Evolutionary conservation across 495 filamentous ascomycete species (phyloP), one percentile per base, ranked within the genome.

Genomic region (Poronia punctata): DNA sequence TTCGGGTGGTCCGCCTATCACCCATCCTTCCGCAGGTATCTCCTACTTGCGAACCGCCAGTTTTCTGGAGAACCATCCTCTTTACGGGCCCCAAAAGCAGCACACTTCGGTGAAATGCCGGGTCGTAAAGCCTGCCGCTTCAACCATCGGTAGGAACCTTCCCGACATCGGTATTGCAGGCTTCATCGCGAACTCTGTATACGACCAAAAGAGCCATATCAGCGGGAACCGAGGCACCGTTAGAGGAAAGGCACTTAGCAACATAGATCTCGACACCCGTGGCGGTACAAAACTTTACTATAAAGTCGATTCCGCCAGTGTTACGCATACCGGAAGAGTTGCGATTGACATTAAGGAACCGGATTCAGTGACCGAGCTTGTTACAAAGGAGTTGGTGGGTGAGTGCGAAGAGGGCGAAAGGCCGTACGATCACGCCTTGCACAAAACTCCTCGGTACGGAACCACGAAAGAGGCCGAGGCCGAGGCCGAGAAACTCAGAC

Each of bases 1-100:
- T n/a, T 55, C 65, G 9, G 51, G 54, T 5, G 83, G 85, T 2
- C 84, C 88, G 3, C 86, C 84, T 1, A 74, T 74, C 38, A 97
- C 90, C 7, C 92, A 99, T 62, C 92, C 93, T 1, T 92, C 88
- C 2, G 93, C 82, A 2, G 92, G 92, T 45, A 65, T 97, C 12
- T 83, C 85, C 25, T 96, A 97, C 64, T 69, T 82, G 20, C 80
- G 88, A 40, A 83, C 85, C 11, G 61, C 73, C 23, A 70, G 80
- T 16, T 72, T 80, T 54, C 57, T 84, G 29, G 69, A 77, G 35
- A 93, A 95, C 58, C 88, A 96, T 54, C 83, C 92, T 0, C 43
- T 77, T n/a, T 79, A 82, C 51, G 92, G 92, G 3, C 89, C 88
- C 6, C 84, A 86, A 54, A 63, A 65, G 10, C 49, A 66, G 24